These are phyloP conservation scores for Mycena metata DNA, from an alignment of 768 basidiomycete genomes.

Conservation along the genomic window DNA sequence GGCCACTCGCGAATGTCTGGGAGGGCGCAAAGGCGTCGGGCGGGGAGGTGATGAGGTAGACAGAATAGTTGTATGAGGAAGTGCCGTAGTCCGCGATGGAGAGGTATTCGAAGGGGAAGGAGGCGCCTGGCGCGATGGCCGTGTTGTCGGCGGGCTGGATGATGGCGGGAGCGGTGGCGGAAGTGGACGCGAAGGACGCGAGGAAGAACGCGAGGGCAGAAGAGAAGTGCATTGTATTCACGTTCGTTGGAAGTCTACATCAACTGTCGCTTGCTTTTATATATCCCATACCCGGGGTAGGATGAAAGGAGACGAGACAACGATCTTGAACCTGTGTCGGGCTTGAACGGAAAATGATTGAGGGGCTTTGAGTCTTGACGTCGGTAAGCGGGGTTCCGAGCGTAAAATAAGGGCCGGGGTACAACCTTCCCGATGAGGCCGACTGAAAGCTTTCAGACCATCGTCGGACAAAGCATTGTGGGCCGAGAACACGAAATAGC, in stretches of 20 bases:
- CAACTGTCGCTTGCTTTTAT: not conserved
- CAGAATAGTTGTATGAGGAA: constrained; percentile 57
- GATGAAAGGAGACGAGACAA: no score
- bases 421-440: no score
- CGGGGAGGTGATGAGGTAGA: constrained; percentile 53
- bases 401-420: no score
- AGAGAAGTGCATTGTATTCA: constrained; percentile 9
- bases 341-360: no score
- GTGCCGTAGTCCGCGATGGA: constrained; percentile 58
- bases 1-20: constrained; percentile 51
- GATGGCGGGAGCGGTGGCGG: constrained; percentile 30
- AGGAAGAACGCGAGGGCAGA: not conserved
- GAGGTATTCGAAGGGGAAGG: constrained; percentile 57
- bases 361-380: no score
- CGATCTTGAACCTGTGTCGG: no score
- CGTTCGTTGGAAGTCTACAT: no score
- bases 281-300: no score
- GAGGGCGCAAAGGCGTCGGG: constrained; percentile 43
- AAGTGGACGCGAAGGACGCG: constrained; percentile 1
- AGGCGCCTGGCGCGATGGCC: constrained; percentile 52
- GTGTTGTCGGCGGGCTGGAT: constrained; percentile 45
- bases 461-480: no score
- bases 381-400: no score
- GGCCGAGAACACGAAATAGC: no score
- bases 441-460: no score